phyloP scores from a whole-genome alignment of 306 rosid species.

The Vachellia pachyceras region DNA sequence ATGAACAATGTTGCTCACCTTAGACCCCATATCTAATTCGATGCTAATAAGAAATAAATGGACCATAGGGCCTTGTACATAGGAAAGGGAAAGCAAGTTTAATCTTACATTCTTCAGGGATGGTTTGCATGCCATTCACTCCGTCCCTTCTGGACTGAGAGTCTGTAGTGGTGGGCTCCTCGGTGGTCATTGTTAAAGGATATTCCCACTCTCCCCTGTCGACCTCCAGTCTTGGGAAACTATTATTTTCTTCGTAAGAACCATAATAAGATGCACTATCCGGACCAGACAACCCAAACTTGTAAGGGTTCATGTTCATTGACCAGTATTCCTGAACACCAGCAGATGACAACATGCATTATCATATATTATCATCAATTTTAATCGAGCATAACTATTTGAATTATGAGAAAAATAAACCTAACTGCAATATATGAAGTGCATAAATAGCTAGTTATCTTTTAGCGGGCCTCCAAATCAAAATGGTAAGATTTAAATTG shows the following conservation, averaged over 20 bases:
- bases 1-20: neutral
- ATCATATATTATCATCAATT: conserved; percentile 19
- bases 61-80: conserved; percentile 11
- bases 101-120: conserved; percentile 85
- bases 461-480: neutral
- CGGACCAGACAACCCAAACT: conserved; percentile 67
- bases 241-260: conserved; percentile 67
- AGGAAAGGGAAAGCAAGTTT: conserved; percentile 24
- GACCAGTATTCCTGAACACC: conserved; percentile 87
- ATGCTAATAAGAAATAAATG: neutral
- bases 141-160: conserved; percentile 68
- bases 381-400: conserved; percentile 9
- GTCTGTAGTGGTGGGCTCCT: conserved; percentile 56
- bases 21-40: neutral
- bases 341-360: conserved; percentile 26
- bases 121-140: conserved; percentile 54
- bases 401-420: conserved; percentile 2
- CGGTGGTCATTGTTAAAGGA: conserved; percentile 54
- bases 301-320: conserved; percentile 83
- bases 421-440: neutral
- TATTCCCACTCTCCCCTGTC: conserved; percentile 76
- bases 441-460: conserved; percentile 3
- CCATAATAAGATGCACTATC: conserved; percentile 70
- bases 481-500: neutral
- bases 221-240: conserved; percentile 75